phyloP scores from a whole-genome alignment of 2,329 filamentous ascomycete genomes.

The Penicillium frequentans region DNA sequence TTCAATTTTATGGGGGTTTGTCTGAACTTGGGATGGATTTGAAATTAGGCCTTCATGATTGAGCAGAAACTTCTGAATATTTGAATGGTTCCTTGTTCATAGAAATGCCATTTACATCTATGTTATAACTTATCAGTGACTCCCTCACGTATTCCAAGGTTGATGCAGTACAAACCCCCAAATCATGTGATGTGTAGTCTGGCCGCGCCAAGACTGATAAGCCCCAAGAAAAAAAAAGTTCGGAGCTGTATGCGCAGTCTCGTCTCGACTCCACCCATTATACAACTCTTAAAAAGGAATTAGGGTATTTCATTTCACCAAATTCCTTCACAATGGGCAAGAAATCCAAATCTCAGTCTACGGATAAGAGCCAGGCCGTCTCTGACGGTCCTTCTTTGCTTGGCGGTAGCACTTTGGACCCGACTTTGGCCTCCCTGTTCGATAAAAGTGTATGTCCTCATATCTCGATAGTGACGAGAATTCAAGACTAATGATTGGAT shows the following conservation, averaged over 20 bases:
- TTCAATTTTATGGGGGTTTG: not conserved
- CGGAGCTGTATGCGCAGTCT: constrained; percentile 16
- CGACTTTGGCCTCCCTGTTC: constrained; percentile 69
- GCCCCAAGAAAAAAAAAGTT: constrained; percentile 26
- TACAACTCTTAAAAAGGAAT: not conserved
- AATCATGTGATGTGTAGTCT: constrained; percentile 19
- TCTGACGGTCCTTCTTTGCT: constrained; percentile 41
- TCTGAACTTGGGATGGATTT: not conserved
- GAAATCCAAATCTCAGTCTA: constrained; percentile 33
- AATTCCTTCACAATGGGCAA: constrained; percentile 32
- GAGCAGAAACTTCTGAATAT: not conserved
- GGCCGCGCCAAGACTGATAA: constrained; percentile 26
- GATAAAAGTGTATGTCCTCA: constrained; percentile 64
- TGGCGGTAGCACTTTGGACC: constrained; percentile 65
- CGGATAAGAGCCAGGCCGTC: constrained; percentile 16
- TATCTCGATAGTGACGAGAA: not conserved
- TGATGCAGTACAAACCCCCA: not conserved
- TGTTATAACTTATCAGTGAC: not conserved
- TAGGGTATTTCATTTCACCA: not conserved
- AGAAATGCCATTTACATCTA: not conserved
- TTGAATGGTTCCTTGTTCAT: not conserved
- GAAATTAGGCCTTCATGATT: not conserved
- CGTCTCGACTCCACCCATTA: constrained; percentile 10
- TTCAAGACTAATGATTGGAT: not conserved
- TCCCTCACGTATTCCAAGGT: not conserved